These are phyloP conservation scores for Neonectria magnoliae DNA, from an alignment of 2,329 filamentous ascomycete species.

Conservation along the genomic window DNA sequence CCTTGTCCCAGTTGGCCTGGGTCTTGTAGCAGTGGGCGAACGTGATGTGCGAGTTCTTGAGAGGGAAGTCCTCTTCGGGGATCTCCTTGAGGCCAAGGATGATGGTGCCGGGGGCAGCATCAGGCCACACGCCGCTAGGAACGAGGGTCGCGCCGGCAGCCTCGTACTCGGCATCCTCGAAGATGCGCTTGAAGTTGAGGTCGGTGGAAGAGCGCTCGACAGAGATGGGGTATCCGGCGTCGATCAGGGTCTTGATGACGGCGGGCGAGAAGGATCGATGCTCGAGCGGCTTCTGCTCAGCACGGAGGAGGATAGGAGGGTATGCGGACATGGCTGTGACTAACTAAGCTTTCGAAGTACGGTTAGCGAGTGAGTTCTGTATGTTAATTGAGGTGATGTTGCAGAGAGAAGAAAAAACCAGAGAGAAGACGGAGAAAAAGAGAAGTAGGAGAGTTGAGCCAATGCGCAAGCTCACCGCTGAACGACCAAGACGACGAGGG, in stretches of 20 bases:
- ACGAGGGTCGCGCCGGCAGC: constrained; percentile 72
- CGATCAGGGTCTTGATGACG: constrained; percentile 64
- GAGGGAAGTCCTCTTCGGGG: constrained; percentile 72
- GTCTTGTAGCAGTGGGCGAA: constrained; percentile 82
- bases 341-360: background rate
- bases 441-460: background rate
- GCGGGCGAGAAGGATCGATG: constrained; percentile 51
- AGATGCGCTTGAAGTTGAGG: constrained; percentile 71
- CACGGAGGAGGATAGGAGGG: constrained; percentile 60
- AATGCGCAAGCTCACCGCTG: constrained; percentile 13
- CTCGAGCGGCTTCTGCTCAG: constrained; percentile 66
- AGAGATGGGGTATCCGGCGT: constrained; percentile 74
- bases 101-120: constrained; percentile 74
- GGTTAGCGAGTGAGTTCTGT: constrained; percentile 18
- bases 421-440: background rate
- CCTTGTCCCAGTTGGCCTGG: constrained; percentile 81
- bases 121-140: constrained; percentile 72
- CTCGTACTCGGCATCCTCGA: constrained; percentile 69
- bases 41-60: constrained; percentile 57
- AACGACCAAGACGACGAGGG: constrained; percentile 1
- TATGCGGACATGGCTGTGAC: constrained; percentile 42
- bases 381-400: background rate
- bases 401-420: background rate
- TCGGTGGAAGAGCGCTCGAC: constrained; percentile 65
- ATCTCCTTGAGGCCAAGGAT: constrained; percentile 84